These are phyloP conservation scores for Zymoseptoria brevis DNA, from an alignment of 2,329 filamentous ascomycete genomes.

Conservation along the genomic window DNA sequence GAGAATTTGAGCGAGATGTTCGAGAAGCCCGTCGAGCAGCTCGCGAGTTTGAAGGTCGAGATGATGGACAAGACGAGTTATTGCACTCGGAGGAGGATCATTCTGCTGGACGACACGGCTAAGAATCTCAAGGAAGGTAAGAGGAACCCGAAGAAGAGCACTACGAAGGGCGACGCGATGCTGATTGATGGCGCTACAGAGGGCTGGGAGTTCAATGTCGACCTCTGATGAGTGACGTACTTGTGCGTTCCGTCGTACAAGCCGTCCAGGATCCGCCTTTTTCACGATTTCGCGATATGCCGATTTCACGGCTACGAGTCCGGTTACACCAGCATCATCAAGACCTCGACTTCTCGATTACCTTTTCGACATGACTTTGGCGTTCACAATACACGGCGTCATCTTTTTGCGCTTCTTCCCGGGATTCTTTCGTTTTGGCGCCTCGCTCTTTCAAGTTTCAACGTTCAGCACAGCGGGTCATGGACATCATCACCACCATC, in stretches of 20 bases:
- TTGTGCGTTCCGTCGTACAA: not conserved
- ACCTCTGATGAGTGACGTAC: conserved; percentile 7
- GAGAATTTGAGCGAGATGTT: conserved; percentile 99
- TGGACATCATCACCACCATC: no score
- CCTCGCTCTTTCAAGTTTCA: no score
- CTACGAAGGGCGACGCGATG: not conserved
- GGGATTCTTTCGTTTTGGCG: no score
- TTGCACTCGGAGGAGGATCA: conserved; percentile 85
- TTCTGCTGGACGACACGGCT: conserved; percentile 84
- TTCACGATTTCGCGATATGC: not conserved
- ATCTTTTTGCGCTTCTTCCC: no score
- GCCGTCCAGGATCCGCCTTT: not conserved
- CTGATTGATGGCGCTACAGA: conserved; percentile 17
- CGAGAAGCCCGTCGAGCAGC: conserved; percentile 84
- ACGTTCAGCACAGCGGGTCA: no score
- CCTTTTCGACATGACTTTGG: no score
- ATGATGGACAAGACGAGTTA: conserved; percentile 99
- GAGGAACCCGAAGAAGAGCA: conserved; percentile 17
- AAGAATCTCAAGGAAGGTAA: conserved; percentile 82
- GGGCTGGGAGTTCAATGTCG: conserved; percentile 31
- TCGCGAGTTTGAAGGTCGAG: conserved; percentile 82
- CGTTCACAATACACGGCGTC: no score
- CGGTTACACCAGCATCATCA: no score
- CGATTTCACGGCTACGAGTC: not conserved
- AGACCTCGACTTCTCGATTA: no score